These are phyloP conservation scores for Mortierella polycephala DNA, from an alignment of 371 early-diverging fungal species.

Conservation along the genomic window DNA sequence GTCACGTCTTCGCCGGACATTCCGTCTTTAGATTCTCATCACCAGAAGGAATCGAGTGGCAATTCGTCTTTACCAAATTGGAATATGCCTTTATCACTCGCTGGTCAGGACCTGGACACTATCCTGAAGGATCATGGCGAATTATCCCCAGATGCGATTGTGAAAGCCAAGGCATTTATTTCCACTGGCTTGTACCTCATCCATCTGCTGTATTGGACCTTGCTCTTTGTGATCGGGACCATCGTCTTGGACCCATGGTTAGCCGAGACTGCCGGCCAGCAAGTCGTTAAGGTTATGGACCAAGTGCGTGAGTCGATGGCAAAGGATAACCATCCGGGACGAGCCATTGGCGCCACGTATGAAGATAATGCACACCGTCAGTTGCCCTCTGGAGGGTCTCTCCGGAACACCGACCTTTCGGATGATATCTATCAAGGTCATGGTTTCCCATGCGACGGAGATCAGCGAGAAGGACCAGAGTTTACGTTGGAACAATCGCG, in stretches of 20 bases:
- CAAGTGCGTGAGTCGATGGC: conserved; percentile 35
- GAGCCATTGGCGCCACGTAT: background rate
- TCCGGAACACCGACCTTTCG: no score
- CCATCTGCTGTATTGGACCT: conserved; percentile 57
- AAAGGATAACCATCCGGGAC: conserved; percentile 8
- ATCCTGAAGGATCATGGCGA: conserved; percentile 19
- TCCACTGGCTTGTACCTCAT: conserved; percentile 49
- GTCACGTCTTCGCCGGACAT: background rate
- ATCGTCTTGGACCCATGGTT: conserved; percentile 56
- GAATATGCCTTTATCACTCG: conserved; percentile 12
- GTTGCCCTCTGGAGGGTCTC: no score
- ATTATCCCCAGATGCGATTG: conserved; percentile 29
- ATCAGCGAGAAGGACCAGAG: background rate
- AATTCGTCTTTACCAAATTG: background rate
- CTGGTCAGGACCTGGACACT: conserved; percentile 35
- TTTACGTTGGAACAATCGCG: background rate
- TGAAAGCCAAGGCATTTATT: conserved; percentile 37
- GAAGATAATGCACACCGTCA: no score
- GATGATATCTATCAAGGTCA: no score
- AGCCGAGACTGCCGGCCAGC: conserved; percentile 55
- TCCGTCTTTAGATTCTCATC: background rate
- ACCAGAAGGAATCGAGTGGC: background rate
- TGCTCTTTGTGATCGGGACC: conserved; percentile 54
- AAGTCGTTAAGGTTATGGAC: conserved; percentile 55
- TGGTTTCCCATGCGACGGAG: no score